A percentile compares a stretch with the other conserved stretches of the same genome.
These are phyloP conservation scores for Conoideocrella luteorostrata DNA, from an alignment of 2,329 filamentous ascomycete species.

Conservation along the genomic window DNA sequence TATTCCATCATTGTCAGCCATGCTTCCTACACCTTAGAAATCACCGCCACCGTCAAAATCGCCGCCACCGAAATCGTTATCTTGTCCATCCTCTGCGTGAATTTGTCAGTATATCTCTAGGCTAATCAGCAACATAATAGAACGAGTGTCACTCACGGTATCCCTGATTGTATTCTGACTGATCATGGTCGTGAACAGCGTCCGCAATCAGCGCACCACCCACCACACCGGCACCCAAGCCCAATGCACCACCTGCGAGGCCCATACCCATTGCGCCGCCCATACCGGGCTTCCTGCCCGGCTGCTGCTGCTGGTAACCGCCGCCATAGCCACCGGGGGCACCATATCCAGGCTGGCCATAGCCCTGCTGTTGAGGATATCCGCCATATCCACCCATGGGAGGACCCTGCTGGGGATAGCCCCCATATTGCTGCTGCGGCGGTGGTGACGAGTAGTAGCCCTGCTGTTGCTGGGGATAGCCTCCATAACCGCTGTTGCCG, in stretches of 20 bases:
- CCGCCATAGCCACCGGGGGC: slow-evolving; percentile 23
- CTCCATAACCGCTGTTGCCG: slow-evolving; percentile 11
- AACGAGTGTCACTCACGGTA: slow-evolving; percentile 25
- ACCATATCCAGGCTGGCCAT: slow-evolving; percentile 23
- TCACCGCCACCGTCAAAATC: slow-evolving; percentile 16
- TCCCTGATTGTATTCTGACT: slow-evolving; percentile 48
- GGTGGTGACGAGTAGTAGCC: slow-evolving; percentile 21
- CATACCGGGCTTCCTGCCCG: slow-evolving; percentile 35
- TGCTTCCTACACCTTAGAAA: not conserved
- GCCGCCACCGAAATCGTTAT: slow-evolving; percentile 11
- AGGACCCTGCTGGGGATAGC: slow-evolving; percentile 6
- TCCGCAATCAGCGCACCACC: slow-evolving; percentile 68
- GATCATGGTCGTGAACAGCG: slow-evolving; percentile 56
- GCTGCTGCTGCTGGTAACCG: slow-evolving; percentile 25
- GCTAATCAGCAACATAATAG: not conserved
- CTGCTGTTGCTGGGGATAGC: slow-evolving; percentile 13
- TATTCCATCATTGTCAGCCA: slow-evolving; percentile 1
- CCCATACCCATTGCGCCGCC: slow-evolving; percentile 45
- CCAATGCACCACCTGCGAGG: slow-evolving; percentile 68
- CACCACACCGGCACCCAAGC: slow-evolving; percentile 73
- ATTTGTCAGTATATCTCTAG: not conserved
- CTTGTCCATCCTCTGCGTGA: slow-evolving; percentile 22
- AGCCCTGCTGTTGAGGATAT: slow-evolving; percentile 10
- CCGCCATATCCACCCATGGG: slow-evolving; percentile 7
- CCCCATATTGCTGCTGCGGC: slow-evolving; percentile 18